phyloP scores from a whole-genome alignment of 345 rosid species.

The Populus nigra region DNA sequence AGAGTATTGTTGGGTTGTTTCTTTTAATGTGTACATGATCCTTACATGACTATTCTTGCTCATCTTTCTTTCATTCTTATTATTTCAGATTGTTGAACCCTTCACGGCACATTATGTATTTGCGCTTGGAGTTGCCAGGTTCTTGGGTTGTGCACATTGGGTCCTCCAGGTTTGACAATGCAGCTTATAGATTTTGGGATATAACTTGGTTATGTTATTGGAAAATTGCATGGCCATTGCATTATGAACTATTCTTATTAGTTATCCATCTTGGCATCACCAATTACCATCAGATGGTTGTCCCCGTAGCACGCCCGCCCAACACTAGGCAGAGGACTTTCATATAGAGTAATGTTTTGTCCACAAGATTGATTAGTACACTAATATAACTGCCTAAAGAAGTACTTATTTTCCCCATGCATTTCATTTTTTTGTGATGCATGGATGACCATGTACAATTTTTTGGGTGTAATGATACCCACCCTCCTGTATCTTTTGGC shows the following conservation, averaged over 20 bases:
- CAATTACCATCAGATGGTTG: too few species aligned
- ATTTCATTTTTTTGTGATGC: neutral
- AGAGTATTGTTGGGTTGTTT: neutral
- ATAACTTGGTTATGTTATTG: neutral
- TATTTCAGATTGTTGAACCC: constrained; percentile 31
- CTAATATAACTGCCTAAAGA: neutral
- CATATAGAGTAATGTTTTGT: too few species aligned
- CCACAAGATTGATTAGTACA: neutral
- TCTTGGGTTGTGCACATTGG: constrained; percentile 34
- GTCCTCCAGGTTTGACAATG: constrained; percentile 25
- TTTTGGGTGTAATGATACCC: too few species aligned
- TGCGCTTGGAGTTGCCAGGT: constrained; percentile 32
- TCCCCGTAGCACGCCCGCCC: neutral
- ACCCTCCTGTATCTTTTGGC: neutral
- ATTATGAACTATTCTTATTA: neutral
- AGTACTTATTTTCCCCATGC: neutral
- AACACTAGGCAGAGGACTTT: neutral
- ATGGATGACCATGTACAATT: too few species aligned
- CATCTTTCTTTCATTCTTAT: neutral
- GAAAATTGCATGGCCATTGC: neutral
- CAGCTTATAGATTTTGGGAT: neutral
- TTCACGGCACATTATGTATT: constrained; percentile 36
- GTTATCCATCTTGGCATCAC: neutral
- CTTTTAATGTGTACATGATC: neutral
- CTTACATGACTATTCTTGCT: neutral